A percentile compares a stretch with the other conserved stretches of the same genome.
Evolutionary conservation across 2,329 filamentous ascomycete species (phyloP).

Genomic region (Akanthomyces dipterigenus): DNA sequence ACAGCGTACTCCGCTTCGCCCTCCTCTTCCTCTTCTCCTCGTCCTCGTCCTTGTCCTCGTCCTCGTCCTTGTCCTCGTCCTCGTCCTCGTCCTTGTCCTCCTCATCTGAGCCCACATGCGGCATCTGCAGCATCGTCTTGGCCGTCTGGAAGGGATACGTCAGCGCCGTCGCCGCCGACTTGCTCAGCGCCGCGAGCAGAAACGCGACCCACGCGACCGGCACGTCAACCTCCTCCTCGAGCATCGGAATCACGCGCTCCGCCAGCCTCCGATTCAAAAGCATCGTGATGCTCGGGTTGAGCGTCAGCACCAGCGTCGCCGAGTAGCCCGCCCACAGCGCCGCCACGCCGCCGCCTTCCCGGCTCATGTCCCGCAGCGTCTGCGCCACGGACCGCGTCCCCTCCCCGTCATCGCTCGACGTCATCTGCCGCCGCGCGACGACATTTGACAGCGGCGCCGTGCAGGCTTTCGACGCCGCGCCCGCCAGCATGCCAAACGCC

Average conservation of each 20-base stretch:
- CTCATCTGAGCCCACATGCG: constrained; percentile 17
- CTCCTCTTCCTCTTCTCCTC: constrained; percentile 9
- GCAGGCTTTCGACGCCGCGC: constrained; percentile 65
- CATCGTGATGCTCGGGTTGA: constrained; percentile 84
- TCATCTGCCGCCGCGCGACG: constrained; percentile 74
- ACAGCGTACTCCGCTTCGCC: constrained; percentile 1
- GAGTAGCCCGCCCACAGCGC: constrained; percentile 89
- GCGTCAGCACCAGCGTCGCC: constrained; percentile 68
- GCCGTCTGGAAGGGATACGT: constrained; percentile 84
- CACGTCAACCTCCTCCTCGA: constrained; percentile 33
- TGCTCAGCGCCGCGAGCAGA: constrained; percentile 64
- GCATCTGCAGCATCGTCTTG: constrained; percentile 70
- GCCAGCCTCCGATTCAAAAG: constrained; percentile 70
- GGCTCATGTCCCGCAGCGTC: constrained; percentile 56
- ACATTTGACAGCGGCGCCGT: constrained; percentile 79
- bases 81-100: not conserved
- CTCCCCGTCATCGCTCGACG: constrained; percentile 30
- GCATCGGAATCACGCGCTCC: constrained; percentile 45
- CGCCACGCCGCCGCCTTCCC: constrained; percentile 58
- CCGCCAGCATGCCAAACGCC: constrained; percentile 64
- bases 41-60: not conserved
- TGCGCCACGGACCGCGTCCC: constrained; percentile 36
- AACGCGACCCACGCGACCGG: constrained; percentile 35
- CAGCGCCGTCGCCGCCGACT: constrained; percentile 65
- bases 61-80: constrained; percentile 3